Base-by-base conservation (phyloP, 176 grass and related monocot genomes). In the Oryza glaberrima region DNA sequence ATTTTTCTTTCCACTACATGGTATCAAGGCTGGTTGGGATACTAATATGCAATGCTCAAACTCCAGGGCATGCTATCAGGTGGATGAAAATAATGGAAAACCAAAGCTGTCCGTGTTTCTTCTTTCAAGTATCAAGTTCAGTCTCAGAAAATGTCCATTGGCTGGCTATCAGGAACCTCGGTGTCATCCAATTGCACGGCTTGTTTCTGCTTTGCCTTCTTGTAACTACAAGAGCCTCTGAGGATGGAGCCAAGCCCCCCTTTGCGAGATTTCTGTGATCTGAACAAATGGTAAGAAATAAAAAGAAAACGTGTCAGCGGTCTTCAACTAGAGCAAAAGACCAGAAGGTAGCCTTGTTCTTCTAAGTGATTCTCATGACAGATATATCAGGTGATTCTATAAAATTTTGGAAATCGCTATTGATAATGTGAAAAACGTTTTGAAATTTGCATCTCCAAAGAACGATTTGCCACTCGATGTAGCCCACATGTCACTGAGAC, bases 141-240 rank as follows among this genome's bases (percentile, higher is more conserved):
- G 82, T 34, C 48, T 75, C 79, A 78, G 38, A 83, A 58, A 78
- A 69, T 17, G 20, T 91, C 91, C 11, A 65, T 17, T 65, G 89
- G 84, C 75, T 94, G 88, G 85, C 78, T 90, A 79, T 86, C 88
- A 49, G 88, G 88, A 22, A 90, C 80, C 54, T 90, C 86, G 9
- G 86, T 88, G 36, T 86, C 87, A 34, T 95, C 93, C 45, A 89
- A 82, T 56, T 63, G 47, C 80, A 95, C 91, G 1, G 63, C 48
- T 19, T 85, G 88, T 54, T 75, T 84, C 80, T 86, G 26, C 81
- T 81, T 95, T 4, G 93, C 96, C 84, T 88, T 95, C 73, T 94
- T 92, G 76, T 94, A 98, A 84, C 93, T 94, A 68, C 60, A 67
- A 48, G 96, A 89, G 82, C 93, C 89, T 70, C 86, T 87, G 54